Percentiles rank a stretch among this genome's conserved stretches.
These are phyloP conservation scores for Citrus medica DNA, from an alignment of 345 rosid genomes.

Conservation along the genomic window DNA sequence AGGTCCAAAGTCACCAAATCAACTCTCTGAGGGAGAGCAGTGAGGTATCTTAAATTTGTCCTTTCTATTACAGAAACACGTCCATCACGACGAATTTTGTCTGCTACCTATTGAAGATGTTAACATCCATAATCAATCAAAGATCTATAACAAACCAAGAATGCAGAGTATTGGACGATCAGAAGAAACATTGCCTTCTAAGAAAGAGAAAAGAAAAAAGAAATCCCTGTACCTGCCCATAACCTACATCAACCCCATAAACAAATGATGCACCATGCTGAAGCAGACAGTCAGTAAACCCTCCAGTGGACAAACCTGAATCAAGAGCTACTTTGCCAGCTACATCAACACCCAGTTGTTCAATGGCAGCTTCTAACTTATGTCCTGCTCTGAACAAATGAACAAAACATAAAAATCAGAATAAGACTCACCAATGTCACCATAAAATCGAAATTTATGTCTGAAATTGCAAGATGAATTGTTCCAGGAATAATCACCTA, in stretches of 20 bases:
- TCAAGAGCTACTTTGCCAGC: slow-evolving; percentile 91
- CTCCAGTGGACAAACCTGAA: slow-evolving; percentile 95
- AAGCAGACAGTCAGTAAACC: slow-evolving; percentile 93
- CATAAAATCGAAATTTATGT: not conserved
- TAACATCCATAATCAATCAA: slow-evolving; percentile 7
- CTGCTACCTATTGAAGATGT: slow-evolving; percentile 64
- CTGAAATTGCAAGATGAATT: slow-evolving; percentile 13
- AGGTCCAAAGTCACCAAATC: slow-evolving; percentile 95
- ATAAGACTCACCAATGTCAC: not conserved
- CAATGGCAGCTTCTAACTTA: slow-evolving; percentile 94
- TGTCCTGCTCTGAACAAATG: slow-evolving; percentile 68
- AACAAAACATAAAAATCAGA: slow-evolving; percentile 9
- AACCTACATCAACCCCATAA: slow-evolving; percentile 97
- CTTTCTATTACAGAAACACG: slow-evolving; percentile 76
- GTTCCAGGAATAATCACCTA: slow-evolving; percentile 74
- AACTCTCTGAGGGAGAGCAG: slow-evolving; percentile 77
- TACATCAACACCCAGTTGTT: slow-evolving; percentile 76
- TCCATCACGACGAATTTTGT: slow-evolving; percentile 75
- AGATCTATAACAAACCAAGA: slow-evolving; percentile 5
- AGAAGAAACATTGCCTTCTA: not conserved
- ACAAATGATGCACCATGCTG: slow-evolving; percentile 88
- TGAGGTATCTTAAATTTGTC: slow-evolving; percentile 82
- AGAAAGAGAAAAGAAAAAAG: not conserved
- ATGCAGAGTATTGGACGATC: not conserved
- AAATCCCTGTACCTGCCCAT: slow-evolving; percentile 62